Evolutionary conservation across 306 rosid genomes (phyloP).

Genomic region (Vigna reflexopilosa): DNA sequence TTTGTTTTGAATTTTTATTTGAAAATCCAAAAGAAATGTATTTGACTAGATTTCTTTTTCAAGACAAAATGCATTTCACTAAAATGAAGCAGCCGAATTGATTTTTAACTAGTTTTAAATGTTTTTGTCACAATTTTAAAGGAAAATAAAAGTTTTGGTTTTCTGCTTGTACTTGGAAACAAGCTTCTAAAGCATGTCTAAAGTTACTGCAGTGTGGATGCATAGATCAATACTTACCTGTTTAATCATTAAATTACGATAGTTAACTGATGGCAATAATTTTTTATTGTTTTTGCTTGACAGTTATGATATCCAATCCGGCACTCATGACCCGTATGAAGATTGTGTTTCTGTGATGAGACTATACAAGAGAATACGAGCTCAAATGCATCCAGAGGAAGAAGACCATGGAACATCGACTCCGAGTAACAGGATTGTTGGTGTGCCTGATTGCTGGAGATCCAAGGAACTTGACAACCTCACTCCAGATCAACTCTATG

Average conservation of each 20-base stretch:
- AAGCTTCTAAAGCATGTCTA: no score
- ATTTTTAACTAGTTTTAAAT: no score
- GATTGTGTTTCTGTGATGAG: slow-evolving; percentile 81
- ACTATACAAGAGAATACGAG: slow-evolving; percentile 75
- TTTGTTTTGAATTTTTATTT: background rate
- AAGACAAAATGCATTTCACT: no score
- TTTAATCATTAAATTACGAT: slow-evolving; percentile 10
- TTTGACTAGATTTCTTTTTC: no score
- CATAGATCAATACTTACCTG: background rate
- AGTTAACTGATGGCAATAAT: background rate
- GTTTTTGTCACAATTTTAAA: no score
- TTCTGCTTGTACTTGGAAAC: no score
- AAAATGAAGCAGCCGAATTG: no score
- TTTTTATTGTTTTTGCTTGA: slow-evolving; percentile 46
- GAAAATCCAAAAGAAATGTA: background rate
- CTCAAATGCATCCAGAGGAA: slow-evolving; percentile 53
- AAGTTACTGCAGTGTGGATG: slow-evolving; percentile 3
- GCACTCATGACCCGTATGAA: slow-evolving; percentile 73
- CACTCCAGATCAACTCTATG: slow-evolving; percentile 70
- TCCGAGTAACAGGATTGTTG: slow-evolving; percentile 11
- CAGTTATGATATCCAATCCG: slow-evolving; percentile 78
- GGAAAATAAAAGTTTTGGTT: no score
- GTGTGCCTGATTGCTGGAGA: slow-evolving; percentile 45
- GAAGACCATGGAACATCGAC: slow-evolving; percentile 31
- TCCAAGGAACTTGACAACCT: slow-evolving; percentile 61